These are phyloP conservation scores for Marasmius oreades DNA, from an alignment of 1,284 basidiomycete species.

Conservation along the genomic window DNA sequence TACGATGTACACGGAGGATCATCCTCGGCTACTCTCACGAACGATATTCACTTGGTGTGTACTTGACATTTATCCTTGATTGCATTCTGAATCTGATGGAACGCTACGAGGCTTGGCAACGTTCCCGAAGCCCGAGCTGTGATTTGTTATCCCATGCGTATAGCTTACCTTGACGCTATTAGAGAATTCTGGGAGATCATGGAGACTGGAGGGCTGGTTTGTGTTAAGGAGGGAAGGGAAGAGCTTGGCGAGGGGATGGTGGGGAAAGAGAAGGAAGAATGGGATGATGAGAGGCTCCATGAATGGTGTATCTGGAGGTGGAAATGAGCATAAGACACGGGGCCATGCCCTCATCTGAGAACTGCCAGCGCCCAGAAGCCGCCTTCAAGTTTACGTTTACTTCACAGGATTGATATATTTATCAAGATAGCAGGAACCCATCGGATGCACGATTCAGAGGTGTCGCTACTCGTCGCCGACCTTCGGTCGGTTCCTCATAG, in stretches of 20 bases:
- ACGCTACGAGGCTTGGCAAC: background rate
- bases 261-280: conserved; percentile 1
- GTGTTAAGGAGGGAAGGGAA: background rate
- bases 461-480: no score
- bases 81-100: background rate
- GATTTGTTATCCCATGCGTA: conserved; percentile 1
- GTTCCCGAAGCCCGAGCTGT: background rate
- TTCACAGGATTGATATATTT: no score
- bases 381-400: no score
- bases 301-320: conserved; percentile 4
- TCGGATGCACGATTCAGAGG: no score
- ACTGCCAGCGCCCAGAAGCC: no score
- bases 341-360: no score
- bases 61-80: background rate
- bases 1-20: conserved; percentile 5
- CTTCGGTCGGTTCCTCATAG: no score
- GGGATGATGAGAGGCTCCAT: conserved; percentile 1
- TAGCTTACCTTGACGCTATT: background rate
- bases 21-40: background rate
- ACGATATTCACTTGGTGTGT: background rate
- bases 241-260: background rate
- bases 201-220: background rate
- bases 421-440: no score
- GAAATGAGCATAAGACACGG: background rate
- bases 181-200: conserved; percentile 1